Evolutionary conservation across 225 moss, liverwort and hornwort genomes (phyloP).

Genomic region (Climacium dendroides): DNA sequence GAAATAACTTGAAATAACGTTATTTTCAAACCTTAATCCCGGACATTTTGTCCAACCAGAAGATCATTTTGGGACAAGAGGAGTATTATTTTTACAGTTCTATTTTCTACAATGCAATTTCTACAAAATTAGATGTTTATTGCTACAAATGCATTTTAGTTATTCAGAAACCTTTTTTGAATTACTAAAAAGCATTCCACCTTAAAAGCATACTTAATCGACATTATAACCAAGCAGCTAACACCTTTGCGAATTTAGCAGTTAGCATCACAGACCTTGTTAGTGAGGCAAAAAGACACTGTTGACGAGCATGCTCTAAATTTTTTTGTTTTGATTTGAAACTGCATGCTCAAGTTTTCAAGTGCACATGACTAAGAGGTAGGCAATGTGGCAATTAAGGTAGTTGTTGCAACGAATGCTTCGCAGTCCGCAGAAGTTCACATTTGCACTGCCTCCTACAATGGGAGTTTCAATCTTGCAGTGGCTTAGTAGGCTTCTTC

Average conservation of each 20-base stretch:
- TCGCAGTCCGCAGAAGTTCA: not conserved
- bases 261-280: not conserved
- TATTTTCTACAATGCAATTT: not conserved
- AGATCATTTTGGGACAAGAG: no score
- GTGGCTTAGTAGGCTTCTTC: not conserved
- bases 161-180: not conserved
- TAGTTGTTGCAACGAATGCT: not conserved
- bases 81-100: not conserved
- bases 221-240: not conserved
- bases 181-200: not conserved
- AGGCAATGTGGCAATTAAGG: not conserved
- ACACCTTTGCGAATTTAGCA: not conserved
- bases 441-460: not conserved
- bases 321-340: no score
- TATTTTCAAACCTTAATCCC: no score
- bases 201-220: no score
- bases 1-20: no score
- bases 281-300: not conserved
- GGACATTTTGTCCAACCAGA: no score
- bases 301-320: not conserved
- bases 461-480: not conserved
- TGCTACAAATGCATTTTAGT: not conserved
- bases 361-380: not conserved
- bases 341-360: not conserved
- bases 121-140: not conserved